Conservation (phyloP, 2,329 filamentous ascomycete species). For the Aspergillus aculeatus region DNA sequence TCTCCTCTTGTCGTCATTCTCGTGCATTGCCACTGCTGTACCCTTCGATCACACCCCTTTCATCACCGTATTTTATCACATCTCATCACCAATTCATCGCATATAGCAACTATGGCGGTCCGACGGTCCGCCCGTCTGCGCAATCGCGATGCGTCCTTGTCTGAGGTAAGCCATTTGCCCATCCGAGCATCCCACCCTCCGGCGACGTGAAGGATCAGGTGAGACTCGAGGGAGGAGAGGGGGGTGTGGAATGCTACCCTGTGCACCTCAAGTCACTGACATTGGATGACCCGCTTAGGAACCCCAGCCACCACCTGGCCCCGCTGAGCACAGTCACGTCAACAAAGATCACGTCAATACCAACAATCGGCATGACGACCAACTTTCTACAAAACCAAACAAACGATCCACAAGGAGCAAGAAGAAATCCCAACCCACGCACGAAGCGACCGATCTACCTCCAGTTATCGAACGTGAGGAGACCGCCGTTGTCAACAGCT, state of each 20-base stretch:
- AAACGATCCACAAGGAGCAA: slow-evolving; percentile 4
- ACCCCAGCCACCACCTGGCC: slow-evolving; percentile 21
- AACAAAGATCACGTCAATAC: not conserved
- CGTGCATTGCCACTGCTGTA: not conserved
- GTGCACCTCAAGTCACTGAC: slow-evolving; percentile 1
- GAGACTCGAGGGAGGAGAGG: not conserved
- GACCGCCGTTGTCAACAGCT: slow-evolving; percentile 36
- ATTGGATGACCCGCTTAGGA: slow-evolving; percentile 15
- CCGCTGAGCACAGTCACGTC: slow-evolving; percentile 3
- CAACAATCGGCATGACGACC: not conserved
- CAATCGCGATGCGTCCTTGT: slow-evolving; percentile 24
- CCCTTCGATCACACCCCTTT: not conserved
- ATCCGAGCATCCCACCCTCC: slow-evolving; percentile 11
- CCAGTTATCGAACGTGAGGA: slow-evolving; percentile 51
- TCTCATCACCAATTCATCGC: not conserved
- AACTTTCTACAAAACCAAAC: slow-evolving; percentile 3
- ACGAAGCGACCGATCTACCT: slow-evolving; percentile 32
- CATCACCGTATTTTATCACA: not conserved
- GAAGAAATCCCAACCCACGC: slow-evolving; percentile 2
- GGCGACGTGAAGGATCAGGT: not conserved
- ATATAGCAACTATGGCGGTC: slow-evolving; percentile 33
- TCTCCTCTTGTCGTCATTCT: slow-evolving; percentile 2
- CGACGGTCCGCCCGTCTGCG: slow-evolving; percentile 44
- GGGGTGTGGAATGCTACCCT: not conserved
- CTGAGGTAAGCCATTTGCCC: slow-evolving; percentile 32